phyloP scores from a whole-genome alignment of 305 asterid species.

The Salvia sclarea region DNA sequence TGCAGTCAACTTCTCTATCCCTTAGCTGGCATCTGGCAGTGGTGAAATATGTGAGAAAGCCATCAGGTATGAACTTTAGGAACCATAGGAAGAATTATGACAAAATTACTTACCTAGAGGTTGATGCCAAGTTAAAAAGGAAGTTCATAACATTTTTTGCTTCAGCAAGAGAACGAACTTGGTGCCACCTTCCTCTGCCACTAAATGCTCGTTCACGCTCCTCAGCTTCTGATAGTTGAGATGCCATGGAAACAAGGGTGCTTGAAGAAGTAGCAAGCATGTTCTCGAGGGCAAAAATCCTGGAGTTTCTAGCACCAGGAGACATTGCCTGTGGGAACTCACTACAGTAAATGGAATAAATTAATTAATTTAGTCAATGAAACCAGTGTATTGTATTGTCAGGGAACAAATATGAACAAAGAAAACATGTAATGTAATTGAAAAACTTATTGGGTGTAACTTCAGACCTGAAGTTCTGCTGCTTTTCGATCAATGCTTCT shows the following conservation, averaged over 20 bases:
- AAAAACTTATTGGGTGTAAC: neutral
- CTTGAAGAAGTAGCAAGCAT: slow-evolving; percentile 96
- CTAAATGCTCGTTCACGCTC: slow-evolving; percentile 93
- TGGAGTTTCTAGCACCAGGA: slow-evolving; percentile 95
- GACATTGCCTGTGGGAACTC: slow-evolving; percentile 68
- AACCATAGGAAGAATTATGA: slow-evolving; percentile 2
- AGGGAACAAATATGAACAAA: neutral
- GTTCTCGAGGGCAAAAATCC: slow-evolving; percentile 89
- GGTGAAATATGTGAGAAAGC: slow-evolving; percentile 16
- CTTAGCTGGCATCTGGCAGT: slow-evolving; percentile 62
- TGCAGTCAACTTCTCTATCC: slow-evolving; percentile 81
- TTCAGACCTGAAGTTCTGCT: slow-evolving; percentile 67
- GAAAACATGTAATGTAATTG: slow-evolving; percentile 7
- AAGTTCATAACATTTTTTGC: slow-evolving; percentile 86
- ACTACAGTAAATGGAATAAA: slow-evolving; percentile 40
- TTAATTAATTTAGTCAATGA: slow-evolving; percentile 11
- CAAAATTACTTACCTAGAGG: slow-evolving; percentile 63
- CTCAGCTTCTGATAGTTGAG: slow-evolving; percentile 96
- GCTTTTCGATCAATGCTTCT: slow-evolving; percentile 60
- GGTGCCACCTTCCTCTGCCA: slow-evolving; percentile 97
- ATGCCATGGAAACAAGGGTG: slow-evolving; percentile 89
- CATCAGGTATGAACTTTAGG: slow-evolving; percentile 23
- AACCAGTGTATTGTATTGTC: neutral
- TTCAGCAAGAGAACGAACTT: slow-evolving; percentile 84
- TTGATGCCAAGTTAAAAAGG: slow-evolving; percentile 72